These are phyloP conservation scores for Nicotiana rustica DNA, from an alignment of 305 asterid genomes.

Conservation along the genomic window DNA sequence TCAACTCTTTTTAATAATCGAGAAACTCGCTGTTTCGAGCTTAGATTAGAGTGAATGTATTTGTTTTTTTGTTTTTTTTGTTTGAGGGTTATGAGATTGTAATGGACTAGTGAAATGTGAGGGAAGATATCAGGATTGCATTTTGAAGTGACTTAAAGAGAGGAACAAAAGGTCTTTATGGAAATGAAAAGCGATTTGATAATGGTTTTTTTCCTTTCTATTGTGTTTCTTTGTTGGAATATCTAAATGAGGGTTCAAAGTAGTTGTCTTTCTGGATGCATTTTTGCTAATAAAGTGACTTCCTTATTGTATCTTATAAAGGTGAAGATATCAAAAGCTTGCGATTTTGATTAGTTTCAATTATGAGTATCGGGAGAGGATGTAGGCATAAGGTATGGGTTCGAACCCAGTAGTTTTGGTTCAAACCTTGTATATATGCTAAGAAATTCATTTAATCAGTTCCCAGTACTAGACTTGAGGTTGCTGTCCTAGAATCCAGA, in stretches of 20 bases:
- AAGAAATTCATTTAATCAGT: too few species aligned
- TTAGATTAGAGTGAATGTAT: not conserved
- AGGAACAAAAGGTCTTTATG: slow-evolving; percentile 12
- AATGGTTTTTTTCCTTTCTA: not conserved
- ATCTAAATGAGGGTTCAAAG: not conserved
- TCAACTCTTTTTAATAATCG: not conserved
- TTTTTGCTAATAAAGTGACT: not conserved
- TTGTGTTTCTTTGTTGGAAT: slow-evolving; percentile 3
- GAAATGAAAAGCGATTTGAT: not conserved
- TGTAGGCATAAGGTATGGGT: too few species aligned
- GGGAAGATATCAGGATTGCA: not conserved
- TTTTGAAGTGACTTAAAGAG: slow-evolving; percentile 5
- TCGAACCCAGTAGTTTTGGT: too few species aligned
- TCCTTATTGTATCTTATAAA: not conserved
- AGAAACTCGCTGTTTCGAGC: not conserved
- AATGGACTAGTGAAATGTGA: slow-evolving; percentile 22
- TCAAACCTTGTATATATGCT: too few species aligned
- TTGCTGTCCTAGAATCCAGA: too few species aligned
- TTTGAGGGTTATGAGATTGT: slow-evolving; percentile 12
- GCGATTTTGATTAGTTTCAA: not conserved
- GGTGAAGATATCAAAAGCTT: not conserved
- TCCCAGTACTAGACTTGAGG: too few species aligned
- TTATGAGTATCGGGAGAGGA: not conserved
- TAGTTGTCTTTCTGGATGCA: slow-evolving; percentile 7
- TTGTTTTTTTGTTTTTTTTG: not conserved